Evolutionary conservation across 176 grass and related monocot species (phyloP).

Genomic region (Triticum timopheevii): DNA sequence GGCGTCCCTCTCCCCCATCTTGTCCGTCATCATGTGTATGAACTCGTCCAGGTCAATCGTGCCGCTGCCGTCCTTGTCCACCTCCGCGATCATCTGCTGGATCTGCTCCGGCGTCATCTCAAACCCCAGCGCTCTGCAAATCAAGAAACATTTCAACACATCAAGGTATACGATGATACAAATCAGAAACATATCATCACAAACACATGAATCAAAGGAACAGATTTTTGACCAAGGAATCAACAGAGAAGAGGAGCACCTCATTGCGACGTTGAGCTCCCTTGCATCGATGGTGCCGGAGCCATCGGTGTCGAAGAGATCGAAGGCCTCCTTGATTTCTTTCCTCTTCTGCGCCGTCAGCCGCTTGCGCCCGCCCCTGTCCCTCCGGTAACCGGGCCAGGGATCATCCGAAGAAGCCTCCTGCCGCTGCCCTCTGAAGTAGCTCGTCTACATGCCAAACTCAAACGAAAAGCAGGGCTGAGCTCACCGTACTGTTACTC

Average conservation of each 20-base stretch:
- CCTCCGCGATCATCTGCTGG: constrained; percentile 75
- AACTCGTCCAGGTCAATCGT: constrained; percentile 91
- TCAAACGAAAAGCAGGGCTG: background rate
- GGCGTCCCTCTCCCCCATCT: constrained; percentile 79
- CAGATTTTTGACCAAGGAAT: too few relatives aligned
- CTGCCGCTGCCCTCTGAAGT: constrained; percentile 4
- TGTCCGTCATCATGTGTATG: constrained; percentile 80
- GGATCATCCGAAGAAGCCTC: background rate
- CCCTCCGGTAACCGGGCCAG: constrained; percentile 19
- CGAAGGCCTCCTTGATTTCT: constrained; percentile 81
- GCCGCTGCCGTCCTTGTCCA: constrained; percentile 81
- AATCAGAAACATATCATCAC: too few relatives aligned
- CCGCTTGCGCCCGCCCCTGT: constrained; percentile 20
- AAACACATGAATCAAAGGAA: too few relatives aligned
- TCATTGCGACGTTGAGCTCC: constrained; percentile 78
- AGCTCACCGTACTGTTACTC: background rate
- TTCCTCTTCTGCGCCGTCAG: constrained; percentile 57
- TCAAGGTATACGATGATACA: too few relatives aligned
- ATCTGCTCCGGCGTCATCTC: constrained; percentile 84
- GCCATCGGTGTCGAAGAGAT: constrained; percentile 78
- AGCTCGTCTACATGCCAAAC: constrained; percentile 9
- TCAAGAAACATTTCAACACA: background rate
- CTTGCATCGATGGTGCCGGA: constrained; percentile 77
- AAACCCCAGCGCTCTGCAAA: constrained; percentile 75
- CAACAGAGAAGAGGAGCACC: too few relatives aligned